Evolutionary conservation across 2,329 filamentous ascomycete species (phyloP).

Genomic region (Colletotrichum coccodes): DNA sequence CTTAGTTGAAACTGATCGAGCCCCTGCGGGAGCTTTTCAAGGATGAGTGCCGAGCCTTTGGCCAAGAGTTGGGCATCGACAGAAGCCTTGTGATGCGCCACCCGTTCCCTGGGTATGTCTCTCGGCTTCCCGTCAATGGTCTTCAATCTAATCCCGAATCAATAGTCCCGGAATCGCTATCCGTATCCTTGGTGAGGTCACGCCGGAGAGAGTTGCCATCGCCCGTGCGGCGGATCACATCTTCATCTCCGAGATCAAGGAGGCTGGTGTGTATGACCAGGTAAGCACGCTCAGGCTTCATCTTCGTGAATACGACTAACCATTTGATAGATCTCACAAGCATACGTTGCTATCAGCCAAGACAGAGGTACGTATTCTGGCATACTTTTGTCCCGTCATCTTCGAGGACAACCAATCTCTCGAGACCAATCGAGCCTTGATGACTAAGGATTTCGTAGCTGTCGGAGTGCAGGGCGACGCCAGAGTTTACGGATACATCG

Average conservation of each 20-base stretch:
- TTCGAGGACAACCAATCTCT: no score
- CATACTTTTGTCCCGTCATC: no score
- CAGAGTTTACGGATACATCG: slow-evolving; percentile 45
- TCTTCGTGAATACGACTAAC: slow-evolving; percentile 1
- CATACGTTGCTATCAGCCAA: slow-evolving; percentile 29
- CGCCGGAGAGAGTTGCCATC: slow-evolving; percentile 80
- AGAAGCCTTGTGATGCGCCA: slow-evolving; percentile 68
- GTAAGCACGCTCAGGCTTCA: slow-evolving; percentile 34
- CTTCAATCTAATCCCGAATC: slow-evolving; percentile 49
- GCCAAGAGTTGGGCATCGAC: slow-evolving; percentile 44
- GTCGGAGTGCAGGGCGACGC: slow-evolving; percentile 47
- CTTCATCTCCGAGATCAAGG: slow-evolving; percentile 80
- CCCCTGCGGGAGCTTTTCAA: slow-evolving; percentile 43
- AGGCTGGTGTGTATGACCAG: slow-evolving; percentile 77
- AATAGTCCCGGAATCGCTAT: slow-evolving; percentile 79
- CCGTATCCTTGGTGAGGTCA: slow-evolving; percentile 86
- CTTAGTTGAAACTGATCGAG: slow-evolving; percentile 32
- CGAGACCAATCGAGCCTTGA: no score
- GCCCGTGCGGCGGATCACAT: slow-evolving; percentile 82
- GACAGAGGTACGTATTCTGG: slow-evolving; percentile 41
- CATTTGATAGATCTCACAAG: slow-evolving; percentile 52
- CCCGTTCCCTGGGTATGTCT: slow-evolving; percentile 78
- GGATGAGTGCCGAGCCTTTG: slow-evolving; percentile 42
- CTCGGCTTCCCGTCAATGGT: slow-evolving; percentile 58
- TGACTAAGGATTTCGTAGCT: slow-evolving; percentile 36